Evolutionary conservation across 2,329 filamentous ascomycete genomes (phyloP), one percentile per base, ranked within the genome.

Genomic region (Neopestalotiopsis rosae): DNA sequence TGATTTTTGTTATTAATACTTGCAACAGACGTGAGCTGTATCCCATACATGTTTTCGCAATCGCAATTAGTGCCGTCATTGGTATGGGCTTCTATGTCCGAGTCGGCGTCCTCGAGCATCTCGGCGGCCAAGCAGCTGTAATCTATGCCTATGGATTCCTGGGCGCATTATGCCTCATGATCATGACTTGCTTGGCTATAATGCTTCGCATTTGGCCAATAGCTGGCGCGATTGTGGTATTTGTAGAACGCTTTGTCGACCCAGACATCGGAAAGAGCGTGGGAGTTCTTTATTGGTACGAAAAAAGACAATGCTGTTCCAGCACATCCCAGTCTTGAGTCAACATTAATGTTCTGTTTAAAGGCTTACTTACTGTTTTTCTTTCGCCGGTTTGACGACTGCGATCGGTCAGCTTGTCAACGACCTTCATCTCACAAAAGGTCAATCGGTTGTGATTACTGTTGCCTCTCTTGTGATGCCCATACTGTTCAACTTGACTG

Each of bases 61-160:
- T 62, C 5, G 28, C 59, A 2, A 62, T 62, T 17, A 38, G 59
- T 28, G 59, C 59, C 59, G 9, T 9, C 13, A 62, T 62, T 28
- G 59, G 59, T 1, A 62, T 62, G 59, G 59, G 59, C 4, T 20
- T 62, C 59, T 62, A 62, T 5, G 32, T 62, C 3, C 24, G 59
- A 14, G 30, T 28, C 10, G 59, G 59, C 6, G 17, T 14, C 5
- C 38, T 62, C 3, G 24, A 34, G 2, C 7, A 13, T 14, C 12
- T 45, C 4, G 42, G 42, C 4, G 42, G 42, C 3, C 17, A 13
- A 3, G 42, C 42, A 5, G 42, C 42, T 14, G 42, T 45, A 1
- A 5, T 45, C 7, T 45, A 45, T 17, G 12, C 42, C 1, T 45
- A 14, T 45, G 42, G 12, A 1, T 45, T 45, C 9, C 12, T 45